These are phyloP conservation scores for Acrocalymma vagum DNA, from an alignment of 2,329 filamentous ascomycete genomes.

Conservation along the genomic window DNA sequence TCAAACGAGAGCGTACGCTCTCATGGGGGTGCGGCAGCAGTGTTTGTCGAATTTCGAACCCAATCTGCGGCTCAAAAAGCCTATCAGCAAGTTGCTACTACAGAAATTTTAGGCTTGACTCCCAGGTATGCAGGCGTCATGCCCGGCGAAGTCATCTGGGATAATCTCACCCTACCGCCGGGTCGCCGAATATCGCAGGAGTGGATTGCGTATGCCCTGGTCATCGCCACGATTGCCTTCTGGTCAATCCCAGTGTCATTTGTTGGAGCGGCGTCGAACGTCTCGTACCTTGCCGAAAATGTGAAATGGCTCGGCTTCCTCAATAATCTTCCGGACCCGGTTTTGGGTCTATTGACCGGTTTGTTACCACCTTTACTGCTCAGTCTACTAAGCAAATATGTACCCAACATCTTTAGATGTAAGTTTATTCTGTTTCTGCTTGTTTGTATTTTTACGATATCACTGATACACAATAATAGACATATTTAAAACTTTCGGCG, in stretches of 20 bases:
- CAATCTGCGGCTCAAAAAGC: slow-evolving; percentile 87
- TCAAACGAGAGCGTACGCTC: slow-evolving; percentile 65
- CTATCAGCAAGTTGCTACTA: slow-evolving; percentile 67
- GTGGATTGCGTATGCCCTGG: slow-evolving; percentile 76
- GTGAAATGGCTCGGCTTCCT: slow-evolving; percentile 79
- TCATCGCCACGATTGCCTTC: slow-evolving; percentile 83
- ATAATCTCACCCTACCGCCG: slow-evolving; percentile 78
- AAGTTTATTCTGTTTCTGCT: slow-evolving; percentile 45
- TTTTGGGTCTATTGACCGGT: slow-evolving; percentile 85
- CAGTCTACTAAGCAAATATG: slow-evolving; percentile 83
- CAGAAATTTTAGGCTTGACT: slow-evolving; percentile 74
- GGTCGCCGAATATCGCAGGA: slow-evolving; percentile 85
- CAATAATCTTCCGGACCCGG: slow-evolving; percentile 70
- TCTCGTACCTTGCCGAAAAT: slow-evolving; percentile 70
- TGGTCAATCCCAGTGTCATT: slow-evolving; percentile 81
- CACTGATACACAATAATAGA: slow-evolving; percentile 53
- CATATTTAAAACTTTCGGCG: slow-evolving; percentile 81
- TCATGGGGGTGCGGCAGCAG: slow-evolving; percentile 73
- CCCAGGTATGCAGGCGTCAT: slow-evolving; percentile 85
- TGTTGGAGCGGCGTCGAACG: slow-evolving; percentile 87
- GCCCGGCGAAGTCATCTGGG: slow-evolving; percentile 88
- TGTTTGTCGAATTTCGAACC: slow-evolving; percentile 89
- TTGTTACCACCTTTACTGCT: slow-evolving; percentile 82
- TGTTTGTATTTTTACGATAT: neutral
- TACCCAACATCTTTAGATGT: slow-evolving; percentile 85